Base-by-base conservation (phyloP, 208 protist genomes). In the Porcisia hertigi region DNA sequence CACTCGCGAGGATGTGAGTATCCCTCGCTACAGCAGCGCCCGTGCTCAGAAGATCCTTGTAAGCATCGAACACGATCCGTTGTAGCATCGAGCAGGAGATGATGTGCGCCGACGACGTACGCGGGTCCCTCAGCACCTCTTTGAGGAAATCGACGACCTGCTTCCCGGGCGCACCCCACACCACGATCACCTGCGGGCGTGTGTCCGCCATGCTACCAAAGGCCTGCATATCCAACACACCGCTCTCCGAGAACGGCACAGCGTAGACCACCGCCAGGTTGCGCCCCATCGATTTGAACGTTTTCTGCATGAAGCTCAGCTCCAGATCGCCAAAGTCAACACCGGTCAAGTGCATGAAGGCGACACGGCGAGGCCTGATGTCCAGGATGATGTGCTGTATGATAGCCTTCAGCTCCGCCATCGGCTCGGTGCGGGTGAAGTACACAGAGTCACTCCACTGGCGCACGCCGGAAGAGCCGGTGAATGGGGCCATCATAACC, bases 291-390 rank as follows among this genome's bases (percentile, higher is more conserved):
- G 25, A 39, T 12, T 23, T 14, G 45, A 71, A 30, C 43, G 23
- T 71, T 1, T 12, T 4, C 65, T 55, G 43, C 11, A 71, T 7
- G 47, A 41, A 39, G n/a, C 1, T 8, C 25, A 55, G 2, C 65
- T 71, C 82, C 25, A 9, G 34, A 3, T 88, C 81, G 49, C 85
- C 84, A 65, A 86, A 84, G 12, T 64, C 47, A 1, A 83, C 59
- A n/a, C 65, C 74, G 11, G 67, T 69, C 65, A 91, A 75, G 79
- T 88, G 87, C 86, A 91, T 93, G 65, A 90, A 91, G 54, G 77
- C 86, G 7, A 92, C 58, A 60, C 83, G 83, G 3, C 76, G 58
- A 23, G 72, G 70, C 23, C 76, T 75, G 20, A 88, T 67, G 0
- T n/a, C 52, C 52, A 75, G 82, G 30, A 85, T 6, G 23, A 78